A percentile compares a stretch with the other conserved stretches of the same genome.
Conservation (phyloP, 1,284 basidiomycete species). For the Anthracocystis walkeri region DNA sequence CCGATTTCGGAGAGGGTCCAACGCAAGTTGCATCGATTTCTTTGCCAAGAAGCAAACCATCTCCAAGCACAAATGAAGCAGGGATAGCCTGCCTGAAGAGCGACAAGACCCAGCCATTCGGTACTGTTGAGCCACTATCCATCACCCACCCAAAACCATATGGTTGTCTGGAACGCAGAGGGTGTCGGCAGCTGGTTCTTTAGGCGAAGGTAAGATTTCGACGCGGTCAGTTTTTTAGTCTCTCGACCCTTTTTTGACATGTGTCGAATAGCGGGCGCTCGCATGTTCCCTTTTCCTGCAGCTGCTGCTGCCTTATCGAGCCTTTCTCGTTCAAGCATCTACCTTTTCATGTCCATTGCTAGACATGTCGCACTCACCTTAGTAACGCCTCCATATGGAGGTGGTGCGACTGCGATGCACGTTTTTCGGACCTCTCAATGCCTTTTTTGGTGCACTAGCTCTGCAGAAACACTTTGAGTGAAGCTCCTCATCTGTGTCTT, state of each 20-base stretch:
- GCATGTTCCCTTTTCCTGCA: background rate
- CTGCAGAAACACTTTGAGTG: constrained; percentile 9
- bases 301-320: constrained; percentile 8
- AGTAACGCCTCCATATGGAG: background rate
- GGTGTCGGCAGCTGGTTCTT: background rate
- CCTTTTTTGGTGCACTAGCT: background rate
- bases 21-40: background rate
- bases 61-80: no score
- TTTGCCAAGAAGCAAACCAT: no score
- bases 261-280: constrained; percentile 42
- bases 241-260: constrained; percentile 43
- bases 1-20: constrained; percentile 6
- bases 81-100: background rate
- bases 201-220: background rate
- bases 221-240: background rate
- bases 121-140: constrained; percentile 10
- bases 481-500: constrained; percentile 5
- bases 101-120: background rate
- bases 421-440: constrained; percentile 15
- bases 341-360: constrained; percentile 7
- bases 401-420: constrained; percentile 29
- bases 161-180: background rate
- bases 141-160: background rate
- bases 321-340: constrained; percentile 30
- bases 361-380: constrained; percentile 19